These are phyloP conservation scores for Podaxis mareebaensis DNA, from an alignment of 768 basidiomycete species.

Conservation along the genomic window DNA sequence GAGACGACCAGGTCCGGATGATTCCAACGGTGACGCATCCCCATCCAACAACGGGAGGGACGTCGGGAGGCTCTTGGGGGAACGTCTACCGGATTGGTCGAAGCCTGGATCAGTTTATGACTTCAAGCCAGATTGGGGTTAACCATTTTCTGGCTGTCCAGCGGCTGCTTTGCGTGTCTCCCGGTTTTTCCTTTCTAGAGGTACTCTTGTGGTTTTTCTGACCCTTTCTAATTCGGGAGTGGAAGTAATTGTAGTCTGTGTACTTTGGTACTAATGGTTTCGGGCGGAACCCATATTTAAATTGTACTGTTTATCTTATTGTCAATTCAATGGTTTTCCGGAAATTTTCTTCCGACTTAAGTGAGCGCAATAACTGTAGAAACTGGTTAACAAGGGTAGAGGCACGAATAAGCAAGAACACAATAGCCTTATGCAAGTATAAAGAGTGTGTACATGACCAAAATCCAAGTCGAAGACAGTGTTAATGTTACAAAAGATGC, in stretches of 20 bases:
- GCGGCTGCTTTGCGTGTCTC: neutral
- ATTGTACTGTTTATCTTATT: constrained; percentile 14
- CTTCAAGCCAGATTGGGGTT: neutral
- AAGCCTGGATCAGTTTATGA: neutral
- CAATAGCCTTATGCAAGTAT: neutral
- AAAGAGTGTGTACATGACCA: neutral
- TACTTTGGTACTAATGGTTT: constrained; percentile 12
- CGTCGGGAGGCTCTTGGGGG: neutral
- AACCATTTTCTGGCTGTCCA: neutral
- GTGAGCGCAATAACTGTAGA: too few relatives aligned
- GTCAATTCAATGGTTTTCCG: neutral
- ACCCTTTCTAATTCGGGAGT: neutral
- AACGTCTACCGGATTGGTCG: neutral
- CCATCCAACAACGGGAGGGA: neutral
- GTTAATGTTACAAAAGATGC: neutral
- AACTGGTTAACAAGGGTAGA: too few relatives aligned
- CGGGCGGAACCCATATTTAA: neutral
- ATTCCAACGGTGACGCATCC: neutral
- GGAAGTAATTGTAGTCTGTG: constrained; percentile 1
- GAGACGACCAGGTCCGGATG: neutral
- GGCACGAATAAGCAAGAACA: too few relatives aligned
- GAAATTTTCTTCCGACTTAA: neutral
- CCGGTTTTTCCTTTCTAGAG: neutral
- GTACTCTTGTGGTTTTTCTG: neutral
- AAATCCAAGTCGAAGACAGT: neutral